A percentile compares a stretch with the other conserved stretches of the same genome.
Evolutionary conservation across 2,329 filamentous ascomycete species (phyloP).

Genomic region (Sarocladium oryzae): DNA sequence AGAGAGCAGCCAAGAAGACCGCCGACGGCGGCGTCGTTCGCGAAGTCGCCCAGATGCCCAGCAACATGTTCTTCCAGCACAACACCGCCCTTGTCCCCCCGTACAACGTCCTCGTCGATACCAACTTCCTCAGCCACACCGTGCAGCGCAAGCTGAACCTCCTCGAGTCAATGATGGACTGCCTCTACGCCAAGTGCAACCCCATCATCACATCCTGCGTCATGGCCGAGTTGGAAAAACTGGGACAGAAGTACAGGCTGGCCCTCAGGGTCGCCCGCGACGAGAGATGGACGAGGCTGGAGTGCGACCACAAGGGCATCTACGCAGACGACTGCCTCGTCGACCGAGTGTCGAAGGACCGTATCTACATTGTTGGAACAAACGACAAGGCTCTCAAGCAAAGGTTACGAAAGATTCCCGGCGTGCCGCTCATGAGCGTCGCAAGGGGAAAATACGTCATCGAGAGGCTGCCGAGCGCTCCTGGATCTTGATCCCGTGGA

Average conservation of each 20-base stretch:
- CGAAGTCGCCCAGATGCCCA: slow-evolving; percentile 76
- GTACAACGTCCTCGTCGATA: slow-evolving; percentile 74
- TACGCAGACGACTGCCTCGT: slow-evolving; percentile 81
- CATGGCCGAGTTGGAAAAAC: slow-evolving; percentile 81
- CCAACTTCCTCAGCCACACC: slow-evolving; percentile 86
- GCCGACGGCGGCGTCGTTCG: slow-evolving; percentile 57
- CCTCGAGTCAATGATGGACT: slow-evolving; percentile 86
- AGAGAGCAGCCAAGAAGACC: slow-evolving; percentile 52
- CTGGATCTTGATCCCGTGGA: slow-evolving; percentile 39
- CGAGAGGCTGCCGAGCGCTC: slow-evolving; percentile 81
- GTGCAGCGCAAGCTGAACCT: slow-evolving; percentile 87
- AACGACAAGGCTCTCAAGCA: slow-evolving; percentile 77
- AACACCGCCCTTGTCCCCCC: slow-evolving; percentile 82
- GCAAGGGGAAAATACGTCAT: slow-evolving; percentile 90
- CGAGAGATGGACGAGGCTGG: slow-evolving; percentile 76
- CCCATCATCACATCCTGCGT: slow-evolving; percentile 76
- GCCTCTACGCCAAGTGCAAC: slow-evolving; percentile 83
- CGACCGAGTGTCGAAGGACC: slow-evolving; percentile 65
- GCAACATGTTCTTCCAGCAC: slow-evolving; percentile 80
- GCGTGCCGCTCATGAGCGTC: slow-evolving; percentile 71
- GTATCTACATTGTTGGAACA: slow-evolving; percentile 73
- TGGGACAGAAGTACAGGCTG: slow-evolving; percentile 82
- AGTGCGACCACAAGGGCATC: slow-evolving; percentile 83
- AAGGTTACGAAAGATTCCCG: slow-evolving; percentile 65
- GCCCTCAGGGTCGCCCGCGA: slow-evolving; percentile 82